Evolutionary conservation across 192 early-diverging fungal genomes (phyloP).

Genomic region (Coemansia sp.): DNA sequence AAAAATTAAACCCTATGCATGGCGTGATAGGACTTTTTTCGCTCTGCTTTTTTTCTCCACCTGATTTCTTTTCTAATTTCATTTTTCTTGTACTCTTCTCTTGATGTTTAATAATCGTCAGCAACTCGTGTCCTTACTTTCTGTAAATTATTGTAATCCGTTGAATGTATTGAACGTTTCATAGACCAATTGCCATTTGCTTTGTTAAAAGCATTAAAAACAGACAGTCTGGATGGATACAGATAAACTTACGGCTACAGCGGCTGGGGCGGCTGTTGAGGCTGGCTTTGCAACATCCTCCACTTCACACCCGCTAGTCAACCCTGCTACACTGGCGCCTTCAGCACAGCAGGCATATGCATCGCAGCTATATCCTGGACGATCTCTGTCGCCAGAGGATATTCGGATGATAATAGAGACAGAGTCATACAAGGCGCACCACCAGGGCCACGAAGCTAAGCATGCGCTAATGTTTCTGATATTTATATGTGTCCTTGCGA

Average conservation of each 20-base stretch:
- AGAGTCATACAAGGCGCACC: constrained; percentile 35
- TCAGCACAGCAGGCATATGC: constrained; percentile 27
- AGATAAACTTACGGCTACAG: background rate
- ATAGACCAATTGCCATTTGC: background rate
- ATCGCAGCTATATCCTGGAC: constrained; percentile 28
- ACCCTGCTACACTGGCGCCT: constrained; percentile 14
- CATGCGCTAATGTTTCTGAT: constrained; percentile 49
- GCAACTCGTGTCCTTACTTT: too few species aligned
- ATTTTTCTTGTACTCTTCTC: background rate
- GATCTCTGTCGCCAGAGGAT: constrained; percentile 24
- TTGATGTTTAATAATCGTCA: too few species aligned
- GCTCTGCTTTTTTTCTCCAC: background rate
- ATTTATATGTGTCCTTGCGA: constrained; percentile 32
- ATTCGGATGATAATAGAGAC: constrained; percentile 17
- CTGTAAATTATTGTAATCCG: background rate
- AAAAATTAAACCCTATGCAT: background rate
- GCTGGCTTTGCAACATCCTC: background rate
- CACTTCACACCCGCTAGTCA: background rate
- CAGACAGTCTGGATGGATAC: background rate
- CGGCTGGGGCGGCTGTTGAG: background rate
- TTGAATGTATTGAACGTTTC: background rate
- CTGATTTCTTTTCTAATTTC: background rate
- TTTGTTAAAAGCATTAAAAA: background rate
- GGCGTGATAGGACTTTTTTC: background rate
- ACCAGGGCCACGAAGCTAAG: constrained; percentile 38